phyloP scores from a whole-genome alignment of 805 yeast genomes.

The Candida xyloterini region DNA sequence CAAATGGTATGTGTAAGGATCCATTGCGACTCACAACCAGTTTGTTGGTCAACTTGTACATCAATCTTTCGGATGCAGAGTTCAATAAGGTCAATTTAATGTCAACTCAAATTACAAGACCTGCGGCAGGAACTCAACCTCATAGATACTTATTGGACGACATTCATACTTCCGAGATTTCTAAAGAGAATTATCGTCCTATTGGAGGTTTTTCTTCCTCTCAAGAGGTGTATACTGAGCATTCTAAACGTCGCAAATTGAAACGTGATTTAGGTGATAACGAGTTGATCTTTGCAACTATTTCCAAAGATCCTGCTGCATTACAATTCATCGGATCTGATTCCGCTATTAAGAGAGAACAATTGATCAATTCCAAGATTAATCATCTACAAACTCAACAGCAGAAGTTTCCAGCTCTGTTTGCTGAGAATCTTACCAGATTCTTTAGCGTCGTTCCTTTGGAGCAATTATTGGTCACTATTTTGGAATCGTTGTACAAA shows the following conservation, averaged over 20 bases:
- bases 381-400: conserved; percentile 17
- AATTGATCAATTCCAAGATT: conserved; percentile 24
- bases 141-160: conserved; percentile 39
- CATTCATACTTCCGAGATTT: conserved; percentile 24
- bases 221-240: conserved; percentile 41
- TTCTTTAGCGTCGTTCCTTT: conserved; percentile 47
- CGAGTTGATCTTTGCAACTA: conserved; percentile 35
- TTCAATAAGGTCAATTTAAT: conserved; percentile 31
- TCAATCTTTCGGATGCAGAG: conserved; percentile 51
- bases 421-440: conserved; percentile 47
- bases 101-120: conserved; percentile 22
- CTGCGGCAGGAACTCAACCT: conserved; percentile 46
- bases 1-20: conserved; percentile 50
- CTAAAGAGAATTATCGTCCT: conserved; percentile 27
- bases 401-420: conserved; percentile 26
- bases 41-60: conserved; percentile 48
- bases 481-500: conserved; percentile 41
- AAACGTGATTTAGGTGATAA: conserved; percentile 30
- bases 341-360: conserved; percentile 16
- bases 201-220: conserved; percentile 34
- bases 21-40: conserved; percentile 49
- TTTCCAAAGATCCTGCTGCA: conserved; percentile 50
- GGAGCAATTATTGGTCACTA: conserved; percentile 40
- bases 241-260: conserved; percentile 32
- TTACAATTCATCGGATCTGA: conserved; percentile 41